Conservation (phyloP, 495 filamentous ascomycete species). For the Penicillium robsamsonii region DNA sequence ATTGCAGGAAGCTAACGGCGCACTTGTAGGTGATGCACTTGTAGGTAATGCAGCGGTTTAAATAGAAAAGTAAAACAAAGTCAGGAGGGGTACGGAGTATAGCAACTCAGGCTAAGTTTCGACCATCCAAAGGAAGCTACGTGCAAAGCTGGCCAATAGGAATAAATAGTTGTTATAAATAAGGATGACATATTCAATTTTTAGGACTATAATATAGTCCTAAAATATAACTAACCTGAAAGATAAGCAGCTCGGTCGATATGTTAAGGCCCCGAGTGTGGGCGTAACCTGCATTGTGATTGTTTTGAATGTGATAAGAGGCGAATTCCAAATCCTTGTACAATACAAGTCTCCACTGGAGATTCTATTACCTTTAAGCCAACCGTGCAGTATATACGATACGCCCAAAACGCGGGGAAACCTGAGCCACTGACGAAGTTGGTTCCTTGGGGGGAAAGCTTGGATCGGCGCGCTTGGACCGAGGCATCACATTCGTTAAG, state of each 20-base stretch:
- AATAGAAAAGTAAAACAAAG: neutral
- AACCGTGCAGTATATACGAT: neutral
- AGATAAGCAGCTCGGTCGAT: conserved; percentile 1
- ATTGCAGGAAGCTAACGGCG: conserved; percentile 8
- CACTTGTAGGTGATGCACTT: neutral
- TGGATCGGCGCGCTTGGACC: conserved; percentile 1
- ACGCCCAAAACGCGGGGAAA: conserved; percentile 3
- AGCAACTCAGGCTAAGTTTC: neutral
- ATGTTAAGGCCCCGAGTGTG: neutral
- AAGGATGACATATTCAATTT: neutral
- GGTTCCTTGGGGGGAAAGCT: too few species aligned
- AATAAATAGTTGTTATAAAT: neutral
- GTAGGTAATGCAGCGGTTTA: conserved; percentile 1
- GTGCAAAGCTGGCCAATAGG: neutral
- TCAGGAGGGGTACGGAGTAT: neutral
- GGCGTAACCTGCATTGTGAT: neutral
- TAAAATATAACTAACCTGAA: neutral
- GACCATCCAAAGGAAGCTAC: neutral
- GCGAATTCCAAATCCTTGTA: neutral
- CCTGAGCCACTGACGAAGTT: neutral
- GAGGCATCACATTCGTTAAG: conserved; percentile 13
- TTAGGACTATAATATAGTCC: neutral
- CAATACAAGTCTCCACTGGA: neutral
- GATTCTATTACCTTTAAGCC: neutral
- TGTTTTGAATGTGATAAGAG: neutral